phyloP scores from a whole-genome alignment of 306 rosid species.

The Clitoria ternatea region DNA sequence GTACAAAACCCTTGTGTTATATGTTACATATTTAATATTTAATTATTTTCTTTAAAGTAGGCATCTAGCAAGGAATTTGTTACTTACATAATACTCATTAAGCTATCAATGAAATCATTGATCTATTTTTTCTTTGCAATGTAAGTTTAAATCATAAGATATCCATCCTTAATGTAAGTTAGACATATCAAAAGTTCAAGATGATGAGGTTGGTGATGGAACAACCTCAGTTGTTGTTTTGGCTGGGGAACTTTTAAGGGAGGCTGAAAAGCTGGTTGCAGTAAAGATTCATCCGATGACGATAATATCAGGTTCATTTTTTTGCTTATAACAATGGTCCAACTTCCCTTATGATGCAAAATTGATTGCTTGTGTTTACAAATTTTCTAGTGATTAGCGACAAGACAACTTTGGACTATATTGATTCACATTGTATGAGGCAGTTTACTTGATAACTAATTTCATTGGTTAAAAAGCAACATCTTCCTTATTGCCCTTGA shows the following conservation, averaged over 20 bases:
- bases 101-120: background rate
- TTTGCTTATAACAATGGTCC: background rate
- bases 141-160: background rate
- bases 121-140: background rate
- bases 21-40: too few species aligned
- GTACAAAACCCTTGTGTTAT: too few species aligned
- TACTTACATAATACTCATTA: background rate
- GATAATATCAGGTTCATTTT: constrained; percentile 73
- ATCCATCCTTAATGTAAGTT: constrained; percentile 46
- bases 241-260: constrained; percentile 95
- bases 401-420: too few species aligned
- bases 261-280: constrained; percentile 94
- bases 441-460: background rate
- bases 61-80: background rate
- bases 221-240: constrained; percentile 98
- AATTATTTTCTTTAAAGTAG: background rate
- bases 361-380: background rate
- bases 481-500: background rate
- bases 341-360: background rate
- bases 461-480: background rate
- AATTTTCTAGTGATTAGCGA: background rate
- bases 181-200: constrained; percentile 99
- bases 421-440: background rate
- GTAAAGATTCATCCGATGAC: constrained; percentile 97
- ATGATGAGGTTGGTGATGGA: constrained; percentile 99